Percentiles rank a stretch among this genome's conserved stretches.
Conservation (phyloP, 108 stramenopile species). For the Fragilaria radians region DNA sequence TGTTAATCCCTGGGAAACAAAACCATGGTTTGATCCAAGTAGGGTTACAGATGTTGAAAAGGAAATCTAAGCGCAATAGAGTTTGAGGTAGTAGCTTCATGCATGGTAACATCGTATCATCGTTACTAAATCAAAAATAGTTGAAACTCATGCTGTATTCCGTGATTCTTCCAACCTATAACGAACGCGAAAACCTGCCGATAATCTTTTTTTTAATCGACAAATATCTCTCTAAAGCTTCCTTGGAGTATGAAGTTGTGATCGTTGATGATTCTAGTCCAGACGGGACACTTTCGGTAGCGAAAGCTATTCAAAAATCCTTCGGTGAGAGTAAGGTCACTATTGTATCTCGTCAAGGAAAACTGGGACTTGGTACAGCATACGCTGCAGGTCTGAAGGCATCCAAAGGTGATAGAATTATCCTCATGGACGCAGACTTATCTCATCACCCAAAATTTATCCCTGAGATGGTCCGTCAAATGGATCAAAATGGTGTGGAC, state of each 20-base stretch:
- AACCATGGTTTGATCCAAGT: too few species aligned
- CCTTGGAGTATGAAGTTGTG: constrained; percentile 84
- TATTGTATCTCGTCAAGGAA: constrained; percentile 88
- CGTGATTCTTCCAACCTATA: constrained; percentile 96
- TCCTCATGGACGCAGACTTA: constrained; percentile 98
- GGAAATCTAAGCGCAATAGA: too few species aligned
- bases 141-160: constrained; percentile 94
- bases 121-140: too few species aligned
- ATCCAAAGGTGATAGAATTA: constrained; percentile 75
- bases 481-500: constrained; percentile 47
- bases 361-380: constrained; percentile 94
- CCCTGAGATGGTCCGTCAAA: constrained; percentile 72
- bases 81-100: too few species aligned
- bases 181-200: constrained; percentile 96
- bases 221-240: constrained; percentile 57
- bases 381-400: constrained; percentile 88
- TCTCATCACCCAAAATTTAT: constrained; percentile 97
- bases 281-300: constrained; percentile 91
- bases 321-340: constrained; percentile 68
- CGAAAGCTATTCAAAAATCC: constrained; percentile 75
- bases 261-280: constrained; percentile 96
- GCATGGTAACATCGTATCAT: too few species aligned
- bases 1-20: too few species aligned
- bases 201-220: constrained; percentile 88
- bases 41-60: too few species aligned